These are phyloP conservation scores for Coemansia sp. DNA, from an alignment of 192 early-diverging fungal species.

Conservation along the genomic window DNA sequence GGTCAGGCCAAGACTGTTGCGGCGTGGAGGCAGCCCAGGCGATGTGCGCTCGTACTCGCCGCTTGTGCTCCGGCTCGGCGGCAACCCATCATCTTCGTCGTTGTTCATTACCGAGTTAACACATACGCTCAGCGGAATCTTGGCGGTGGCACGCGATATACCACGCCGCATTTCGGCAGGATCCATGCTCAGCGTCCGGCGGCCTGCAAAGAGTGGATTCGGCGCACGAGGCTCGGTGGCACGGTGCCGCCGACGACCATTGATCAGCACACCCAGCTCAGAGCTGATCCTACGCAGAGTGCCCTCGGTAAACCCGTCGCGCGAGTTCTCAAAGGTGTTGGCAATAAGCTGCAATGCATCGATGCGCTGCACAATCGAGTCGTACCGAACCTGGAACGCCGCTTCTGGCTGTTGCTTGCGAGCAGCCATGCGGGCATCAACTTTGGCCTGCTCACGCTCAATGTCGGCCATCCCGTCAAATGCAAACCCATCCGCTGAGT, in stretches of 20 bases:
- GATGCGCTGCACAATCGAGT: slow-evolving; percentile 32
- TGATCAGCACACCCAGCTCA: slow-evolving; percentile 42
- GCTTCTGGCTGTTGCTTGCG: slow-evolving; percentile 5
- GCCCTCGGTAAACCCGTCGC: slow-evolving; percentile 38
- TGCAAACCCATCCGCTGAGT: slow-evolving; percentile 32
- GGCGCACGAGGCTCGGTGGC: background rate
- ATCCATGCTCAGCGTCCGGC: slow-evolving; percentile 31
- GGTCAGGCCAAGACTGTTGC: slow-evolving; percentile 1
- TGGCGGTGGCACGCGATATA: background rate
- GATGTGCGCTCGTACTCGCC: slow-evolving; percentile 2
- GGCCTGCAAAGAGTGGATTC: background rate
- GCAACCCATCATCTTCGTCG: slow-evolving; percentile 1
- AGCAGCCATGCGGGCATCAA: slow-evolving; percentile 23
- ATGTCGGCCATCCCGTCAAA: slow-evolving; percentile 52
- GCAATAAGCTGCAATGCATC: slow-evolving; percentile 46
- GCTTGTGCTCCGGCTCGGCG: background rate
- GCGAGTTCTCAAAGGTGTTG: slow-evolving; percentile 52
- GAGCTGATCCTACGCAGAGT: slow-evolving; percentile 49
- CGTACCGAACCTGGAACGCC: slow-evolving; percentile 19
- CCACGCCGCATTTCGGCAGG: slow-evolving; percentile 15
- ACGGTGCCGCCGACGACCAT: slow-evolving; percentile 23
- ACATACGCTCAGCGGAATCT: background rate
- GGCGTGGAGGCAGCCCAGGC: background rate
- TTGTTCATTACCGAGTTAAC: background rate
- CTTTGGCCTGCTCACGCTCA: slow-evolving; percentile 42